Percentiles rank a stretch among this genome's conserved stretches.
These are phyloP conservation scores for Panaeolus cyanescens DNA, from an alignment of 768 basidiomycete species.

Conservation along the genomic window DNA sequence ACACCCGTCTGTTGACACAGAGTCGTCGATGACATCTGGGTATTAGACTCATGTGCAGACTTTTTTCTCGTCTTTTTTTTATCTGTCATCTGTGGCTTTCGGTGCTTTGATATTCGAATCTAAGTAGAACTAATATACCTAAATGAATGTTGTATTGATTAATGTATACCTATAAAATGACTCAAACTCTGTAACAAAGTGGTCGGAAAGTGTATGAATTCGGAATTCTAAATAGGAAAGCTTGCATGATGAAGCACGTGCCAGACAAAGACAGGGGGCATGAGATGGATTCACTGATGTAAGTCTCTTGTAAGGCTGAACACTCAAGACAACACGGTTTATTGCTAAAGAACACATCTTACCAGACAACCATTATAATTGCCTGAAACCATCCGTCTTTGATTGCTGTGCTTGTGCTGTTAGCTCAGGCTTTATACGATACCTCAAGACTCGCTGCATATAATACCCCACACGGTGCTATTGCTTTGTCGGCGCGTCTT, in stretches of 20 bases:
- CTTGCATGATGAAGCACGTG: slow-evolving; percentile 2
- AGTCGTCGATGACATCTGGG: slow-evolving; percentile 49
- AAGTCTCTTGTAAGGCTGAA: background rate
- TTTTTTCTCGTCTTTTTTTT: background rate
- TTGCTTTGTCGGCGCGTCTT: background rate
- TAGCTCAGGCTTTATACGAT: background rate
- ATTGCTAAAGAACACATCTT: too few species aligned
- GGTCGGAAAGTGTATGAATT: background rate
- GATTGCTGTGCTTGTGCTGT: background rate
- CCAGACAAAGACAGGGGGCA: background rate
- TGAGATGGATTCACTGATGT: background rate
- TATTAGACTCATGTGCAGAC: slow-evolving; percentile 12
- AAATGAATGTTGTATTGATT: background rate
- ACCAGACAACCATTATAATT: too few species aligned
- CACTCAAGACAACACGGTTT: background rate
- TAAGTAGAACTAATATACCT: slow-evolving; percentile 1
- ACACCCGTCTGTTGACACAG: slow-evolving; percentile 83
- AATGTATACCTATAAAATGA: background rate
- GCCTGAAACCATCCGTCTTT: background rate
- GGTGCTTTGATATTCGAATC: background rate
- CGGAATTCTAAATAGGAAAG: background rate
- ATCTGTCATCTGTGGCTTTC: background rate
- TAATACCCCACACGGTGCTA: background rate
- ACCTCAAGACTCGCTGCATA: background rate
- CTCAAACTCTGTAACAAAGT: background rate